Conservation (phyloP, 768 basidiomycete genomes). For the Trametes cinnabarina region DNA sequence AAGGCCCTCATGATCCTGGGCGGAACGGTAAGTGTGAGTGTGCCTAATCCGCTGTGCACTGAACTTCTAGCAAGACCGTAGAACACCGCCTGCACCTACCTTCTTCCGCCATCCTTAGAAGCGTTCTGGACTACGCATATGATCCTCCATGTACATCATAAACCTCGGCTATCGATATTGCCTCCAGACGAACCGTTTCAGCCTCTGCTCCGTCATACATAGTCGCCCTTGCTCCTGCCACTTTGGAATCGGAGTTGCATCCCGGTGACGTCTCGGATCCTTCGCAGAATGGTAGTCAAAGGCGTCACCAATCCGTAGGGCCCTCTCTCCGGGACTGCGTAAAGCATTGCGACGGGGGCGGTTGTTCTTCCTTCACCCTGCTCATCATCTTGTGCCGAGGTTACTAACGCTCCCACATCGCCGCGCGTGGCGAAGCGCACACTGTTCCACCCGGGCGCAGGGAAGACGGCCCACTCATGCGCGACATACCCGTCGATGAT, state of each 20-base stretch:
- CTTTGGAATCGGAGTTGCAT: slow-evolving; percentile 17
- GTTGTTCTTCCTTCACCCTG: background rate
- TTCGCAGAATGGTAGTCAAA: slow-evolving; percentile 15
- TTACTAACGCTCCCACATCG: slow-evolving; percentile 16
- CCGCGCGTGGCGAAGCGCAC: slow-evolving; percentile 16
- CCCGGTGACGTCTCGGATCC: slow-evolving; percentile 20
- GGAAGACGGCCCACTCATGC: slow-evolving; percentile 20
- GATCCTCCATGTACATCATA: too few relatives aligned
- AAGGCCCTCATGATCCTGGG: background rate
- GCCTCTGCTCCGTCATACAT: background rate
- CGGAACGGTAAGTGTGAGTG: background rate
- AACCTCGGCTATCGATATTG: too few relatives aligned
- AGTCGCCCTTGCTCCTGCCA: slow-evolving; percentile 6
- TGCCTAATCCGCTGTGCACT: too few relatives aligned
- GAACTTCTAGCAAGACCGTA: too few relatives aligned
- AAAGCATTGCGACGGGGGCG: slow-evolving; percentile 13
- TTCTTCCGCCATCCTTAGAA: too few relatives aligned
- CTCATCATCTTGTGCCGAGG: background rate
- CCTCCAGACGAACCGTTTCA: background rate
- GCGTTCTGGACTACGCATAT: too few relatives aligned
- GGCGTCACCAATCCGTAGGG: slow-evolving; percentile 21
- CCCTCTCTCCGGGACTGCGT: slow-evolving; percentile 16
- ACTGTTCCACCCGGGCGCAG: background rate
- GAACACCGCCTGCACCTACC: too few relatives aligned
- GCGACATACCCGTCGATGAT: slow-evolving; percentile 13